Evolutionary conservation across 306 rosid genomes (phyloP).

Genomic region (Cicer cuneatum): DNA sequence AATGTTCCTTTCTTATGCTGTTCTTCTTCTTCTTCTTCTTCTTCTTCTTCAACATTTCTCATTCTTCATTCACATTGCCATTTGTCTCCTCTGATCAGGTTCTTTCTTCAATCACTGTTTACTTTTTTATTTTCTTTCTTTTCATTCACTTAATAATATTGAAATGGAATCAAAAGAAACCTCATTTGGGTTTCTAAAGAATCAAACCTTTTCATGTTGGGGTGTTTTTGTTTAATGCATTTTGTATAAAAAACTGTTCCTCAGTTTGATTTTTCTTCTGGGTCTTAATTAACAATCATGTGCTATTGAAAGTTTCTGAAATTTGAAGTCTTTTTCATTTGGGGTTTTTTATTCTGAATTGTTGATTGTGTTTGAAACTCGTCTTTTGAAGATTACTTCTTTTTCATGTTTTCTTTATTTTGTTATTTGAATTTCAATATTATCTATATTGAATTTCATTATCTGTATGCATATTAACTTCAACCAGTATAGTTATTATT

Average conservation of each 20-base stretch:
- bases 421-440: constrained; percentile 44
- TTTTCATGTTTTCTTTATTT: constrained; percentile 22
- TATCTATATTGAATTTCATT: constrained; percentile 45
- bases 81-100: constrained; percentile 59
- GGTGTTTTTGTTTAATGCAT: constrained; percentile 41
- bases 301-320: constrained; percentile 22
- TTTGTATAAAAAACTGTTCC: constrained; percentile 23
- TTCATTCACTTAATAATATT: constrained; percentile 5
- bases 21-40: constrained; percentile 41
- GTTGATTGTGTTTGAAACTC: constrained; percentile 42
- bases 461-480: constrained; percentile 44
- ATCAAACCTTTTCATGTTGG: constrained; percentile 46
- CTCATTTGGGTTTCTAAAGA: constrained; percentile 48
- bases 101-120: constrained; percentile 28
- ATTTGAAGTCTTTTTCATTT: constrained; percentile 45
- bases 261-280: constrained; percentile 22
- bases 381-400: constrained; percentile 46
- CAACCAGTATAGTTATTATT: constrained; percentile 9
- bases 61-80: constrained; percentile 56
- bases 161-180: constrained; percentile 42
- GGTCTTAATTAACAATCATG: constrained; percentile 23
- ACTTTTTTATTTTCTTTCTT: constrained; percentile 38
- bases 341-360: constrained; percentile 49
- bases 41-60: constrained; percentile 49
- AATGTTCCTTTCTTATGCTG: not conserved